Percentiles rank a stretch among this genome's conserved stretches.
Evolutionary conservation across 1,284 basidiomycete species (phyloP).

Genomic region (Ceratobasidium papillatum): DNA sequence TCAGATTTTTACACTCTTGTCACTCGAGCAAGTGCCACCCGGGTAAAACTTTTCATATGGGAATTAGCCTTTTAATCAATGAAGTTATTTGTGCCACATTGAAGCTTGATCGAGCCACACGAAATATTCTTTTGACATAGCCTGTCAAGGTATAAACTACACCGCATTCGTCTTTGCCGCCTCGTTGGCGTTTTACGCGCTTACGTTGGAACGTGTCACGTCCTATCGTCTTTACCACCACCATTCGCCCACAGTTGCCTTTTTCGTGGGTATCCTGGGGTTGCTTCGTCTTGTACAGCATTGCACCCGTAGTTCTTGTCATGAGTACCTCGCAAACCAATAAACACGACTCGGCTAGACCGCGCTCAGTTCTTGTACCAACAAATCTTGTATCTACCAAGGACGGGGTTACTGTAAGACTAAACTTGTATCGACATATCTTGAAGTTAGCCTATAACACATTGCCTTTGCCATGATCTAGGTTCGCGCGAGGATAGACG

Average conservation of each 20-base stretch:
- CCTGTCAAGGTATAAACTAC: not conserved
- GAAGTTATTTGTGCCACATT: not conserved
- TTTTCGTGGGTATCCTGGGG: conserved; percentile 46
- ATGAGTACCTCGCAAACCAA: conserved; percentile 45
- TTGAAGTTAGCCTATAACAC: not conserved
- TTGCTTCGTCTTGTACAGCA: conserved; percentile 50
- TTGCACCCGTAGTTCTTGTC: conserved; percentile 44
- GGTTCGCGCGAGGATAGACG: conserved; percentile 76
- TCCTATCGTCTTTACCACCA: conserved; percentile 7
- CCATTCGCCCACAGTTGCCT: conserved; percentile 47
- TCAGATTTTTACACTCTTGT: not conserved
- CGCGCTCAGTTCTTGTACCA: conserved; percentile 63
- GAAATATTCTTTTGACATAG: not conserved
- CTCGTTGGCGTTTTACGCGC: conserved; percentile 10
- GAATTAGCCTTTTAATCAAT: not conserved
- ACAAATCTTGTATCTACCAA: conserved; percentile 81
- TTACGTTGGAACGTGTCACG: not conserved
- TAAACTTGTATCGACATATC: not conserved
- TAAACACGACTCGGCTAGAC: conserved; percentile 24
- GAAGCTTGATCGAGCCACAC: not conserved
- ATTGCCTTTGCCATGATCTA: conserved; percentile 10
- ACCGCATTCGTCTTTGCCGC: conserved; percentile 9
- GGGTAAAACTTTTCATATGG: not conserved
- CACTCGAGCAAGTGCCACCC: not conserved
- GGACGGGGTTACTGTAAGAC: conserved; percentile 68